Evolutionary conservation across 352 stramenopile genomes (phyloP), one percentile per base, ranked within the genome.

Genomic region (Phytophthora litchii): DNA sequence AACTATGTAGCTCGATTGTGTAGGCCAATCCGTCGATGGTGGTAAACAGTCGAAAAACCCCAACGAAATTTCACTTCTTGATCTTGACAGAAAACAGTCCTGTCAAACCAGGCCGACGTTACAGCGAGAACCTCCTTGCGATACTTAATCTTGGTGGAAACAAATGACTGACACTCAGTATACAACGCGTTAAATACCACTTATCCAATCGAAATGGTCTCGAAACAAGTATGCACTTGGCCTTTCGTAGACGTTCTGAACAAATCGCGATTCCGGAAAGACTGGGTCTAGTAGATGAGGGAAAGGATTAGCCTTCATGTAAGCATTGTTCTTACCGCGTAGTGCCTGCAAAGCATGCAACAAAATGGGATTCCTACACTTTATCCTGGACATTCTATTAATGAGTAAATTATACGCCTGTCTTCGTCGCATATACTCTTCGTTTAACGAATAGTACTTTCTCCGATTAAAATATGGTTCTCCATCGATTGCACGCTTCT

Each of bases 11-110:
- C 37, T 13, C 16, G 37, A 20, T 25, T 43, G 16, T 14, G 37
- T 23, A 55, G 21, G 7, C 21, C 34, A 45, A 55, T 10, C 1
- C 23, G 35, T 17, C 35, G 47, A 35, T 54, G 46, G 9, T 21
- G 35, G 10, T 37, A 35, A 13, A 55, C 29, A 7, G 35, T 55
- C 6, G 47, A 46, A 13, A 13, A 55, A 4, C 4, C 34, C 21
- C 35, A 25, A n/a, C n/a, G 13, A 31, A 44, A 25, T 14, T 44
- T 54, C 3, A 23, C 12, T 27, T 54, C 47, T 45, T 54, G 47
- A 34, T 54, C 46, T 10, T 34, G 25, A 36, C 23, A 37, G 0
- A 25, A 31, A 16, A 19, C 19, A 7, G 38, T 19, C 29, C 38
- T 10, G 0, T 19, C 38, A n/a, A 45, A 9, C 38, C 38, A 45